These are phyloP conservation scores for Eimeria tenella DNA, from an alignment of 169 alveolate species.

Conservation along the genomic window DNA sequence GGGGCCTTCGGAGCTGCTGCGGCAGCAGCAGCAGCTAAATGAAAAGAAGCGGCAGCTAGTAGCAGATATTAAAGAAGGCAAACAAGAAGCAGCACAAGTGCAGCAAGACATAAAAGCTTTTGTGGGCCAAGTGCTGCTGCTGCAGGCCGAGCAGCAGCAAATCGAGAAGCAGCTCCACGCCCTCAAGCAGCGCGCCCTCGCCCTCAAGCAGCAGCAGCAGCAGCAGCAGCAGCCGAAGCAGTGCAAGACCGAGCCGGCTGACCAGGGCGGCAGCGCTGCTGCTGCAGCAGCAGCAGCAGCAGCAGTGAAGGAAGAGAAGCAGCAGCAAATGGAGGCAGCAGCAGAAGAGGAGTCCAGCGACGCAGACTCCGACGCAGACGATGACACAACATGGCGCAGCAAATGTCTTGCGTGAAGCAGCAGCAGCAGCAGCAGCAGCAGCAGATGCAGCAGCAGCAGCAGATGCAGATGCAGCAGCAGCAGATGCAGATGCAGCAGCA, in stretches of 20 bases:
- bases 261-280: neutral
- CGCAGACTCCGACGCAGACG: slow-evolving; percentile 25
- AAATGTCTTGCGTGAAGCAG: slow-evolving; percentile 13
- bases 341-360: slow-evolving; percentile 18
- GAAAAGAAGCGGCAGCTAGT: neutral
- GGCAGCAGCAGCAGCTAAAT: slow-evolving; percentile 54
- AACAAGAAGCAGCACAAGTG: slow-evolving; percentile 1
- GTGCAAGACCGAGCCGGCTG: neutral
- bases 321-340: neutral
- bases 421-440: slow-evolving; percentile 12
- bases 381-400: slow-evolving; percentile 22
- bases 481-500: too few relatives aligned
- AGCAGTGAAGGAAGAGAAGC: slow-evolving; percentile 7
- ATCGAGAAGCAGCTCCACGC: slow-evolving; percentile 14
- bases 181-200: neutral
- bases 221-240: slow-evolving; percentile 61
- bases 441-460: neutral
- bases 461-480: neutral
- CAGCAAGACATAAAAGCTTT: slow-evolving; percentile 10
- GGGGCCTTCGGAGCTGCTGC: slow-evolving; percentile 45
- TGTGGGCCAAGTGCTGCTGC: slow-evolving; percentile 13
- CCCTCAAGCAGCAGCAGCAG: slow-evolving; percentile 12
- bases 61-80: slow-evolving; percentile 32
- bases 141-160: slow-evolving; percentile 58
- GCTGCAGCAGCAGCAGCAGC: slow-evolving; percentile 24